Evolutionary conservation across 2,329 filamentous ascomycete genomes (phyloP).

Genomic region (Neofusicoccum umdonicola): DNA sequence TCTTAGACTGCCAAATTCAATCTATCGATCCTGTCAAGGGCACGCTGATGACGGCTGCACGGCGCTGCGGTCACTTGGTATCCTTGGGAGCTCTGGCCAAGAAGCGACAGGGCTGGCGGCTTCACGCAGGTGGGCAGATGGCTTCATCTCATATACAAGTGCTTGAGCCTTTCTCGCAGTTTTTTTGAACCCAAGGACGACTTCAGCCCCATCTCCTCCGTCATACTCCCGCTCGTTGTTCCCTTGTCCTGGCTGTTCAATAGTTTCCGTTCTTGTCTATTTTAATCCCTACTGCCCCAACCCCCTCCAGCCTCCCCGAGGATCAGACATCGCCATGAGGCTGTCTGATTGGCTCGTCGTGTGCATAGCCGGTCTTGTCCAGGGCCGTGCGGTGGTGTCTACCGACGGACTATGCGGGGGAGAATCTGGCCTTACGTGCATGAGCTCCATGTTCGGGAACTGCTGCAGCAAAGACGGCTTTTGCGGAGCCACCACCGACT

Average conservation of each 20-base stretch:
- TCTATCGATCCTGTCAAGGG: constrained; percentile 9
- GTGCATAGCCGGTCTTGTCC: constrained; percentile 8
- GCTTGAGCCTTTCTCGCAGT: not conserved
- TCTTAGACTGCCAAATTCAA: not conserved
- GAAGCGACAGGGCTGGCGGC: constrained; percentile 5
- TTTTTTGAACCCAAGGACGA: not conserved
- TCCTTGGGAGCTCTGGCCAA: not conserved
- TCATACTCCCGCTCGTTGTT: not conserved
- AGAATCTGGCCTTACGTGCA: constrained; percentile 21
- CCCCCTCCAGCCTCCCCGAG: not conserved
- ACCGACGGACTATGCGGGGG: constrained; percentile 25
- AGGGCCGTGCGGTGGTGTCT: constrained; percentile 17
- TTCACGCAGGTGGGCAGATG: not conserved
- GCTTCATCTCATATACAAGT: not conserved
- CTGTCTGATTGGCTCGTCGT: constrained; percentile 9
- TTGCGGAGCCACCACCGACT: constrained; percentile 22
- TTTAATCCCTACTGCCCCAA: not conserved
- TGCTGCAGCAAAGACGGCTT: constrained; percentile 23
- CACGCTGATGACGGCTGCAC: not conserved
- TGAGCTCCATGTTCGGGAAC: constrained; percentile 23
- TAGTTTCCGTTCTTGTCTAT: not conserved
- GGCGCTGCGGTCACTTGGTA: constrained; percentile 1
- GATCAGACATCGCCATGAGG: constrained; percentile 1
- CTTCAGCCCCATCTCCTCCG: not conserved
- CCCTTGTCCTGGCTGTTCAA: not conserved